These are phyloP conservation scores for Pseudogymnoascus sp. DNA, from an alignment of 2,329 filamentous ascomycete genomes.

Conservation along the genomic window DNA sequence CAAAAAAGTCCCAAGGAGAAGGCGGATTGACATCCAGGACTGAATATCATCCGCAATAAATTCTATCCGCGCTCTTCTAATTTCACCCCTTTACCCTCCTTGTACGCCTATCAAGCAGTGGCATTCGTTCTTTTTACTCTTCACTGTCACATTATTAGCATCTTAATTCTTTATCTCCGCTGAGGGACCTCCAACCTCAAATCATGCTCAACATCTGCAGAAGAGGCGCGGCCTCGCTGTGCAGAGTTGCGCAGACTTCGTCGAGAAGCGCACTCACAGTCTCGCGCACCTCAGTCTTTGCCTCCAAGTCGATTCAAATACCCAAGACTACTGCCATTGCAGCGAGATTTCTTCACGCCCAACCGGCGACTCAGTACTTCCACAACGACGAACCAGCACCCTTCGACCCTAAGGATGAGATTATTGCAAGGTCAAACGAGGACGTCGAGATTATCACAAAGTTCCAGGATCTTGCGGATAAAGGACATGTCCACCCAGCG, in stretches of 20 bases:
- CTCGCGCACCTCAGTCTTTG: conserved; percentile 22
- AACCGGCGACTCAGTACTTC: conserved; percentile 20
- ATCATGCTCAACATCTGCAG: conserved; percentile 27
- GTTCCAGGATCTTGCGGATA: conserved; percentile 26
- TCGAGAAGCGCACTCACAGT: conserved; percentile 15
- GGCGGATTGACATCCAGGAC: background rate
- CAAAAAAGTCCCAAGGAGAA: conserved; percentile 10
- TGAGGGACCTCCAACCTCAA: conserved; percentile 9
- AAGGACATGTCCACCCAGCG: conserved; percentile 25
- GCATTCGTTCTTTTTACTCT: conserved; percentile 6
- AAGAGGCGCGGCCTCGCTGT: conserved; percentile 28
- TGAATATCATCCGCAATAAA: background rate
- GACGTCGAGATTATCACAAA: conserved; percentile 18
- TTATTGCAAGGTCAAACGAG: conserved; percentile 9
- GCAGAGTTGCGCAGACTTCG: conserved; percentile 20
- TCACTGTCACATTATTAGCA: background rate
- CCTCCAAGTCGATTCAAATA: conserved; percentile 19
- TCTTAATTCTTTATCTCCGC: background rate
- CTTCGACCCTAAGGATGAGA: conserved; percentile 1
- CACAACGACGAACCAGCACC: conserved; percentile 13
- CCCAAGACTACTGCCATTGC: conserved; percentile 13
- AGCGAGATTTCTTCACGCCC: background rate
- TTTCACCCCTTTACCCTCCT: background rate
- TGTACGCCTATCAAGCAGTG: background rate
- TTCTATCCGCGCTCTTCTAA: background rate